Evolutionary conservation across 1,284 basidiomycete species (phyloP), one percentile per base, ranked within the genome.

Genomic region (Ceratobasidium sp.): DNA sequence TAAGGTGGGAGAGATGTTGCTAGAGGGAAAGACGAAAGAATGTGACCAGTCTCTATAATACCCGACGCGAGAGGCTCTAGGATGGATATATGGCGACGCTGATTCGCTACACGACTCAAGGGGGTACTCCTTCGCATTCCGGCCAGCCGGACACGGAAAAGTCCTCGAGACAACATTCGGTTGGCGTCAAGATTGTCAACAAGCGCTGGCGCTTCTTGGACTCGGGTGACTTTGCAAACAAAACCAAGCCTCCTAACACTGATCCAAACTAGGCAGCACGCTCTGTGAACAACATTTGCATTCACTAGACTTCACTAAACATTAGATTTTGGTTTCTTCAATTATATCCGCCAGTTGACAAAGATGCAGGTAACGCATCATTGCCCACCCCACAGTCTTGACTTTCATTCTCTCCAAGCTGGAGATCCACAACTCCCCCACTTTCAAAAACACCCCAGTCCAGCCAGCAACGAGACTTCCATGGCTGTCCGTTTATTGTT

Each of bases 1-100:
- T 95, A 95, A 0, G 89, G 85, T 0, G 93, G 93, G 80, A 90
- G 86, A 16, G 87, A 87, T 1, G 89, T 85, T 41, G 93, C 92
- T 80, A 90, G 86, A 3, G 93, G 93, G 30, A 94, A 85, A 4
- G 92, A 92, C 65, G 90, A 83, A 30, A 93, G 91, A 62, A 94
- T 84, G 83, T 91, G 73, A 14, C 73, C 73, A 30, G 73, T 75
- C 60, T 75, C 90, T 54, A 91, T 84, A 79, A 91, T 90, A 5
- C 86, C 88, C 59, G 89, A 85, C 20, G 87, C 86, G 33, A 88
- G 81, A 3, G 83, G 73, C 50, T 62, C 78, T 27, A 80, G 60
- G 8, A 70, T 75, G 18, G 73, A 75, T 35, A 75, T 50, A 20
- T 65, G 60, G 14, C 73, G 60, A 18, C 60, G 65, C 35, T 73